Conservation (phyloP, 345 rosid genomes). For the Melaleuca alternifolia region DNA sequence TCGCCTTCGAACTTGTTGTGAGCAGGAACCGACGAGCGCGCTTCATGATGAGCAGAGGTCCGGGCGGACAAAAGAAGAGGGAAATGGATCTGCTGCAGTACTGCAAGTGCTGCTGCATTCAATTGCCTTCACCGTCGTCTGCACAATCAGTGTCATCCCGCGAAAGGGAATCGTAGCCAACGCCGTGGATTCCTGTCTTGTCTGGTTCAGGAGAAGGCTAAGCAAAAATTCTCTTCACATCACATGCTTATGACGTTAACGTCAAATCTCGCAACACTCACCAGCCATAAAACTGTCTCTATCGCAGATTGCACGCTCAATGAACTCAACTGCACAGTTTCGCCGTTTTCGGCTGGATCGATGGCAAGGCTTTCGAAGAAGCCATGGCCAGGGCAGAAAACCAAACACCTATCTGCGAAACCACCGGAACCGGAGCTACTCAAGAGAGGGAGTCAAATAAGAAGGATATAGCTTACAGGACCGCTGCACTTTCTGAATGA, state of each 20-base stretch:
- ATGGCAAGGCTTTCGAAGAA: neutral
- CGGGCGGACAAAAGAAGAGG: too few relatives aligned
- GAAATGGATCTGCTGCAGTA: too few relatives aligned
- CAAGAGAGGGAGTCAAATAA: neutral
- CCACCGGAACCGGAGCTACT: neutral
- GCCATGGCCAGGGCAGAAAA: neutral
- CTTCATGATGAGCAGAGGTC: neutral
- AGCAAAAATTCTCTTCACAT: neutral
- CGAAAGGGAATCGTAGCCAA: neutral
- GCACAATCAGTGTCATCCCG: too few relatives aligned
- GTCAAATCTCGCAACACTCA: neutral
- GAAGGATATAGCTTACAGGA: neutral
- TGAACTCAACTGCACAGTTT: neutral
- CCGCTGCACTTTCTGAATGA: neutral
- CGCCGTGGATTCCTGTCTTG: neutral
- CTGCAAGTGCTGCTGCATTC: too few relatives aligned
- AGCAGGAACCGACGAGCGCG: neutral
- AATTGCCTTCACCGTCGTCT: too few relatives aligned
- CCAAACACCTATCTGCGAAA: neutral
- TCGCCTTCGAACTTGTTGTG: rapidly evolving
- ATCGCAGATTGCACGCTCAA: neutral
- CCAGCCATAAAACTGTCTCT: neutral
- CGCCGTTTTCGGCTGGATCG: neutral
- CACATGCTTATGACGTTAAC: neutral
- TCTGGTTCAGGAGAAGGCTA: neutral